phyloP scores from a whole-genome alignment of 805 yeast genomes.

The Grigorovia humatica region DNA sequence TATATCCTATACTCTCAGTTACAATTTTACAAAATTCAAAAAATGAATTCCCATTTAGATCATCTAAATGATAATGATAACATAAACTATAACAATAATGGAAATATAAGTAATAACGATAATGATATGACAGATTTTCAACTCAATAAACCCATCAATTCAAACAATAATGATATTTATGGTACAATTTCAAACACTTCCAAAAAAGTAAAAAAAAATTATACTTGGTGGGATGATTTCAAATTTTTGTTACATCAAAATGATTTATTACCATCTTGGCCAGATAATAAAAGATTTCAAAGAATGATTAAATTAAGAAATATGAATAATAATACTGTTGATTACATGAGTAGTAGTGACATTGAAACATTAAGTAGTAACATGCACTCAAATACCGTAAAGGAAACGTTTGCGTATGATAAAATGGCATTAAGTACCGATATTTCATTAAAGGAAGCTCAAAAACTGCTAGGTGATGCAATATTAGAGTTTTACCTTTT shows the following conservation, averaged over 20 bases:
- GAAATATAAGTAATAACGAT: neutral
- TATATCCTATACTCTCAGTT: conserved; percentile 19
- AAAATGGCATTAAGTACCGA: conserved; percentile 1
- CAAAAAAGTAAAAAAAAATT: neutral
- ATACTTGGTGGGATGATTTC: neutral
- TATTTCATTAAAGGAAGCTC: conserved; percentile 8
- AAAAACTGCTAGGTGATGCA: conserved; percentile 19
- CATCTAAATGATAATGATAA: neutral
- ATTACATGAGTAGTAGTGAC: neutral
- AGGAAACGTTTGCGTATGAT: conserved; percentile 11
- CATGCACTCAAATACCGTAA: conserved; percentile 2
- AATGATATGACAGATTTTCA: neutral
- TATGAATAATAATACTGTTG: neutral
- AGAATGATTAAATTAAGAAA: neutral
- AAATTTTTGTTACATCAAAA: conserved; percentile 11
- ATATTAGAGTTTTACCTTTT: conserved; percentile 24
- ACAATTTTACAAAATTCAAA: conserved; percentile 9
- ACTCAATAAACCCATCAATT: neutral
- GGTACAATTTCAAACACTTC: neutral
- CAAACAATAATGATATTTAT: neutral
- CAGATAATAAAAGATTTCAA: conserved; percentile 5
- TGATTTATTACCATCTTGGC: conserved; percentile 25
- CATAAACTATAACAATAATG: neutral
- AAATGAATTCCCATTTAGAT: neutral
- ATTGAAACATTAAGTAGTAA: neutral